Percentiles rank a stretch among this genome's conserved stretches.
Evolutionary conservation across 164 flowering plant genomes (phyloP).

Genomic region (Vitis rupestris): DNA sequence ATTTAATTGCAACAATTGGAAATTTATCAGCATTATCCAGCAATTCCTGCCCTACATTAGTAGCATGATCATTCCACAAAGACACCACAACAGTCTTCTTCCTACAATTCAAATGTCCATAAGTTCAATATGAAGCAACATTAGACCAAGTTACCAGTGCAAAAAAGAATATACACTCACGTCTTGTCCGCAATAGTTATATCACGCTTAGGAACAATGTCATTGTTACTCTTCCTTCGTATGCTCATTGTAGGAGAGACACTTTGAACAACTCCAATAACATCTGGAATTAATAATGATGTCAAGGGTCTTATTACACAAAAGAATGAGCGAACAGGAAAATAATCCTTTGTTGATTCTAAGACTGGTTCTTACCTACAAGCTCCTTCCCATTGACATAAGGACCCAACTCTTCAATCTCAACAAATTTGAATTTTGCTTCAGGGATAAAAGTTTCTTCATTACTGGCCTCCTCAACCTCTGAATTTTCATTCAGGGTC

Average conservation of each 20-base stretch:
- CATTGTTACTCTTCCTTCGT: slow-evolving; percentile 79
- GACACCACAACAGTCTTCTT: slow-evolving; percentile 87
- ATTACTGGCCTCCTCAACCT: slow-evolving; percentile 78
- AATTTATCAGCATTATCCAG: slow-evolving; percentile 64
- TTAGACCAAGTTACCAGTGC: not conserved
- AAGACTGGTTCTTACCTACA: slow-evolving; percentile 51
- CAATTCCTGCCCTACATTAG: slow-evolving; percentile 77
- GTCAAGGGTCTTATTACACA: not conserved
- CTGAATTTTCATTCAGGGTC: slow-evolving; percentile 85
- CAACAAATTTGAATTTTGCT: slow-evolving; percentile 72
- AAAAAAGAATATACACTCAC: slow-evolving; percentile 33
- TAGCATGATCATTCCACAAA: slow-evolving; percentile 92
- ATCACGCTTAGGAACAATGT: slow-evolving; percentile 83
- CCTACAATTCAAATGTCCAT: slow-evolving; percentile 37
- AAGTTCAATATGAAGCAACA: not conserved
- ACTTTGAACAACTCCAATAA: slow-evolving; percentile 84
- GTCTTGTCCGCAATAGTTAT: slow-evolving; percentile 91
- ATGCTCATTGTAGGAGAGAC: slow-evolving; percentile 82
- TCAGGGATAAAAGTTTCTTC: slow-evolving; percentile 73
- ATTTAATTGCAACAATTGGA: slow-evolving; percentile 83
- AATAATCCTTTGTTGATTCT: not conserved
- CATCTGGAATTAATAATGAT: slow-evolving; percentile 43
- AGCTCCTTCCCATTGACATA: slow-evolving; percentile 77
- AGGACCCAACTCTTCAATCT: slow-evolving; percentile 76
- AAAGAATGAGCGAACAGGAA: not conserved